Base-by-base conservation (phyloP, 768 basidiomycete species). In the Pleurotus cornucopiae region DNA sequence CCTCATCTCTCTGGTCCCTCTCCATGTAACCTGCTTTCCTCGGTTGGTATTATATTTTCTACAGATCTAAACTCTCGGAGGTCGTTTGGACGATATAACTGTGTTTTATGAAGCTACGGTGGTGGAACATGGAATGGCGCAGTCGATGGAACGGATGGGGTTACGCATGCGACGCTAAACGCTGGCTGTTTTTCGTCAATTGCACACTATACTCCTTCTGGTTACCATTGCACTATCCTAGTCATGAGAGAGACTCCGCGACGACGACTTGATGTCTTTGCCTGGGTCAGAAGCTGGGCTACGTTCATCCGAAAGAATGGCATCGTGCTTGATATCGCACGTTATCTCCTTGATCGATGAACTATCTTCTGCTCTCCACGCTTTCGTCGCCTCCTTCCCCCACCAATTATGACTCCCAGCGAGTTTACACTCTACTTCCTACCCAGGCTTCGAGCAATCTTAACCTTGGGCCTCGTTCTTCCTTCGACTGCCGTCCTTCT, bases 331-430 rank as follows among this genome's bases (percentile, higher is more conserved):
- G 63, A 62, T 46, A 55, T 62, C 64, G 65, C 67, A 68, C 71
- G 69, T 65, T 62, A 60, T 71, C 71, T 77, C 69, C 76, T 75
- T 69, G 76, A 78, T 78, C 72, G 74, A 77, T 78, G 66, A 70
- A 64, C 63, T 30, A 34, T 49, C 30, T 49, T 49, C 48, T 49
- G 37, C 48, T 26, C 21, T 12, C 26, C 26, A 14, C 26, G n/a
- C 16, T 25, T 47, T 13, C 46, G 30, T 34, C 46, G 20, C 43
- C 43, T n/a, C 46, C 20, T 21, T 25, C 30, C 20, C 2, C 48
- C 26, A 49, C 26, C 48, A 30, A 23, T 49, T 21, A 53, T 20
- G 43, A 53, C 51, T 53, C 51, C 51, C 18, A 38, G 51, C 51
- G 51, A 53, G 51, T 53, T 49, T 38, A 13, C 51, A 16, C 41